A percentile compares a stretch with the other conserved stretches of the same genome.
These are phyloP conservation scores for Cercophora samala DNA, from an alignment of 495 filamentous ascomycete species.

Conservation along the genomic window DNA sequence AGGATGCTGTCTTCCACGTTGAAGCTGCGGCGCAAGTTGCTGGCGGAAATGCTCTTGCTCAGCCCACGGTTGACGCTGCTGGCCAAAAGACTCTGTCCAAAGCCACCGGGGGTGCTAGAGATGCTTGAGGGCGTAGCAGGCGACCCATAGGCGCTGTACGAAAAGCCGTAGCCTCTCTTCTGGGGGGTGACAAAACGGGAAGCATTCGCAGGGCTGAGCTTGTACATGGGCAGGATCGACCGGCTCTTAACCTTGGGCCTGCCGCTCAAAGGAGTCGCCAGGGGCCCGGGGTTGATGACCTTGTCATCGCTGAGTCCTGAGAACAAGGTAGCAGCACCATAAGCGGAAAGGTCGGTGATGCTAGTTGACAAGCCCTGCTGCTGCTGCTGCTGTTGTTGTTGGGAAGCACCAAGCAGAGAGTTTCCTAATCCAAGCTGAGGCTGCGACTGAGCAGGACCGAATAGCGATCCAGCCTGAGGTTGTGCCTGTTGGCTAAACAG, in stretches of 20 bases:
- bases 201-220: conserved; percentile 75
- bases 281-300: conserved; percentile 67
- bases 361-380: conserved; percentile 71
- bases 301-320: conserved; percentile 61
- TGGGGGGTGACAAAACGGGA: conserved; percentile 78
- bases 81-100: conserved; percentile 63
- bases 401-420: conserved; percentile 40
- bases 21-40: conserved; percentile 59
- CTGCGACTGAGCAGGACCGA: conserved; percentile 46
- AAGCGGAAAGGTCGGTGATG: conserved; percentile 72
- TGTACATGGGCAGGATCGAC: conserved; percentile 80
- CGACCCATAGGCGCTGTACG: conserved; percentile 82
- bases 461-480: conserved; percentile 39
- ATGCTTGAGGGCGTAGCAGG: conserved; percentile 67
- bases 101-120: conserved; percentile 63
- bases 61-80: conserved; percentile 55
- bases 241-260: conserved; percentile 66
- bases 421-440: conserved; percentile 41
- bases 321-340: conserved; percentile 80
- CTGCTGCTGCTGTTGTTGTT: conserved; percentile 39
- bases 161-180: conserved; percentile 79
- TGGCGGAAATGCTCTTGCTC: conserved; percentile 60
- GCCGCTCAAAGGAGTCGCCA: conserved; percentile 81
- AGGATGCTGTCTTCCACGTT: conserved; percentile 73
- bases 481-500: conserved; percentile 56